A percentile compares a stretch with the other conserved stretches of the same genome.
Evolutionary conservation across 768 basidiomycete genomes (phyloP).

Genomic region (Boletus barrowsii): DNA sequence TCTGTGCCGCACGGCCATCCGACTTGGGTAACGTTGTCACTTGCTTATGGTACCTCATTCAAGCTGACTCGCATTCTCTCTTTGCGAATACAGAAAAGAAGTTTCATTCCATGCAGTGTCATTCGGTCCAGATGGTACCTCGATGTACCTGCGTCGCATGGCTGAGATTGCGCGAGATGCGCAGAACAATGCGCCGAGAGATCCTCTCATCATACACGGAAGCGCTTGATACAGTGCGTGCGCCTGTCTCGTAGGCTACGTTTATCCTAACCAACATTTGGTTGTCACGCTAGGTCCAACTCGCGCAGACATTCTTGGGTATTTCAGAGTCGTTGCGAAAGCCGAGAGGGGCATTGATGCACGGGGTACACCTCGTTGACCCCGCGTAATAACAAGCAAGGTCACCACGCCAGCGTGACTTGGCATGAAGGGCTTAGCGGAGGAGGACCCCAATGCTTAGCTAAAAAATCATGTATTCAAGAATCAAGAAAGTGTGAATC

Average conservation of each 20-base stretch:
- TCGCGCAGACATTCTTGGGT: slow-evolving; percentile 56
- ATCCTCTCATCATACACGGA: slow-evolving; percentile 49
- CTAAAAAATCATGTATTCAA: too few relatives aligned
- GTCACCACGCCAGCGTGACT: too few relatives aligned
- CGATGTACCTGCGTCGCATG: slow-evolving; percentile 44
- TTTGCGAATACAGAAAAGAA: slow-evolving; percentile 38
- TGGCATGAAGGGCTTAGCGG: too few relatives aligned
- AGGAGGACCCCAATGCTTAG: too few relatives aligned
- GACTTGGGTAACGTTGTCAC: slow-evolving; percentile 37
- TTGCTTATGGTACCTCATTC: fast-evolving
- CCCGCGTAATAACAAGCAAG: too few relatives aligned
- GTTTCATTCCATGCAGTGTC: slow-evolving; percentile 59
- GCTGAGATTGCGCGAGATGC: slow-evolving; percentile 47
- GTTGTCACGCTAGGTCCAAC: slow-evolving; percentile 39
- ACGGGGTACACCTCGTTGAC: slow-evolving; percentile 2
- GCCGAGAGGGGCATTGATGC: slow-evolving; percentile 49
- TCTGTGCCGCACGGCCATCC: slow-evolving; percentile 41
- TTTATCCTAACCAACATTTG: too few relatives aligned
- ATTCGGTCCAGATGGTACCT: slow-evolving; percentile 39
- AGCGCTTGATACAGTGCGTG: slow-evolving; percentile 48
- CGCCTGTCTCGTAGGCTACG: too few relatives aligned
- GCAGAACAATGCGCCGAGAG: slow-evolving; percentile 41
- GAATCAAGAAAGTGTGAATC: too few relatives aligned
- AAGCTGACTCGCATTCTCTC: background rate
- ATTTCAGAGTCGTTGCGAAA: slow-evolving; percentile 57